Evolutionary conservation across 495 filamentous ascomycete species (phyloP).

Genomic region (Penicillium roqueforti): DNA sequence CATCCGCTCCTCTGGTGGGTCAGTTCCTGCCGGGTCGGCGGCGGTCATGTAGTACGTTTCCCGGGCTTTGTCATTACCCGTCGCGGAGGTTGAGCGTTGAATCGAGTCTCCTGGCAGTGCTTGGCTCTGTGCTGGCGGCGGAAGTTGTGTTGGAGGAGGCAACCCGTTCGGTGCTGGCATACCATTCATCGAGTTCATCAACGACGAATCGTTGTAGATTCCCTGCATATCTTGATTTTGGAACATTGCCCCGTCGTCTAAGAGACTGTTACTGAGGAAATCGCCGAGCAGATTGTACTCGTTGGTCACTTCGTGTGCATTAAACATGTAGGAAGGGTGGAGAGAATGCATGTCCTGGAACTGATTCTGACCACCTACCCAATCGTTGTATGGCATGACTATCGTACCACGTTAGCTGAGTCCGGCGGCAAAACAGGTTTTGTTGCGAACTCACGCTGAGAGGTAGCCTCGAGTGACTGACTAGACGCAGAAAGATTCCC

Average conservation of each 20-base stretch:
- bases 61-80: constrained; percentile 73
- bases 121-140: constrained; percentile 38
- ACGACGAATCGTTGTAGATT: constrained; percentile 52
- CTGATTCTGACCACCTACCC: constrained; percentile 71
- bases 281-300: constrained; percentile 96
- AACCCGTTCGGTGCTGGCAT: constrained; percentile 31
- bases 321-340: constrained; percentile 93
- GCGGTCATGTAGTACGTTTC: constrained; percentile 95
- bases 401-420: constrained; percentile 26
- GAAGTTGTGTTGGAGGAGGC: constrained; percentile 34
- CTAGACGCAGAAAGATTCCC: constrained; percentile 30
- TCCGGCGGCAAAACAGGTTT: constrained; percentile 10
- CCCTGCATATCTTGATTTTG: constrained; percentile 57
- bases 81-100: constrained; percentile 53
- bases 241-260: constrained; percentile 71
- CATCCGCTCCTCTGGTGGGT: constrained; percentile 91
- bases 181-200: constrained; percentile 49
- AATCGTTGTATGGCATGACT: constrained; percentile 65
- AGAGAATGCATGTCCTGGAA: constrained; percentile 93
- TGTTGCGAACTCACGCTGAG: constrained; percentile 63
- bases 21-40: constrained; percentile 88
- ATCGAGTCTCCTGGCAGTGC: constrained; percentile 52
- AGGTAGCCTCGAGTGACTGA: constrained; percentile 52
- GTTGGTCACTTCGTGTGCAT: constrained; percentile 85
- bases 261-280: constrained; percentile 81